Base-by-base conservation (phyloP, 768 basidiomycete genomes). In the Mycena venus region DNA sequence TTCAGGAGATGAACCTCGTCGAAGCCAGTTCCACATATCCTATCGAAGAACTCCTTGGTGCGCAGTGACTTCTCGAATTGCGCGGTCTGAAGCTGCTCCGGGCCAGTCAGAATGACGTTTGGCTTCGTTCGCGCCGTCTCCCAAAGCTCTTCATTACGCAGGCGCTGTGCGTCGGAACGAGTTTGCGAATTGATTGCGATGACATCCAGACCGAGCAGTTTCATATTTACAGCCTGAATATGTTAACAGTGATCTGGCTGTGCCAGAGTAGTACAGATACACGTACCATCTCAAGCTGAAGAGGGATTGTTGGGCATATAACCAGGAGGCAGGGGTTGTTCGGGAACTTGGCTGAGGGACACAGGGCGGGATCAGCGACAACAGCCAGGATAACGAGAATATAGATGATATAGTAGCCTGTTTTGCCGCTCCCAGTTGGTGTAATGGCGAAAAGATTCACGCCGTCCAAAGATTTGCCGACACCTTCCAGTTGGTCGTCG, bases 401-500 rank as follows among this genome's bases (percentile, higher is more conserved):
- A 44, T 73, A 70, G 2, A 79, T 56, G 19, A 44, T 56, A 14
- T 55, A 68, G 56, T 78, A 75, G 34, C 51, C 68, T 2, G 75
- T 76, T 51, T 80, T 81, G 11, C 79, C 79, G 19, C 76, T 73
- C 0, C 79, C 79, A 3, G 79, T 81, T 4, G 76, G 77, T 3
- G 70, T 68, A 21, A 81, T 62, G 0, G 76, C 78, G 9, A 81
- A 73, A 1, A 53, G 17, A 51, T 53, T 6, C 76, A 15, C 5
- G 8, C 77, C 70, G 49, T 80, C 78, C 9, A 81, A 68, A 21
- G 68, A 38, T 15, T 68, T 38, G 40, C 71, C 70, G 10, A 77
- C 64, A 1, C 77, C 78, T 17, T 74, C 67, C 10, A 79, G 40
- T 51, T 80, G 78, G 60, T 79, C 70, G 67, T 80, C 74, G 68